Evolutionary conservation across 2,329 filamentous ascomycete genomes (phyloP).

Genomic region (Macrophomina tecta): DNA sequence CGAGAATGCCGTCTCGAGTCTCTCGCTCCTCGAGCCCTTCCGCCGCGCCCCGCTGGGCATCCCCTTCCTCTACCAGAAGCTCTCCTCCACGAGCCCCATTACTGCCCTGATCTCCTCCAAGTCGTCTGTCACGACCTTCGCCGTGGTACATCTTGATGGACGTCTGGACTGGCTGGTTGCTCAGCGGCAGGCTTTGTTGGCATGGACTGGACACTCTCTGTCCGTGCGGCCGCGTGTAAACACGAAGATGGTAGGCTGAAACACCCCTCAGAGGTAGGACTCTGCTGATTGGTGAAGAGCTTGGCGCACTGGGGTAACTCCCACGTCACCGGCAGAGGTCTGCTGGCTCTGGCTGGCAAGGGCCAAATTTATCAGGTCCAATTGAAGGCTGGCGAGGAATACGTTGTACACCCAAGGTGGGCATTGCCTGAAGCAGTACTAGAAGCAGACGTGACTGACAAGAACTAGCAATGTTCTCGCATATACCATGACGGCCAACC

Average conservation of each 20-base stretch:
- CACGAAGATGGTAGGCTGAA: slow-evolving; percentile 64
- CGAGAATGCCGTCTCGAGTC: slow-evolving; percentile 88
- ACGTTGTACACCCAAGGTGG: slow-evolving; percentile 81
- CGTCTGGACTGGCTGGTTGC: slow-evolving; percentile 94
- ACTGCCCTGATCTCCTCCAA: slow-evolving; percentile 89
- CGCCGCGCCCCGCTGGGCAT: slow-evolving; percentile 80
- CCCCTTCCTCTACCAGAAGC: slow-evolving; percentile 91
- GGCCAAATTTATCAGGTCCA: slow-evolving; percentile 90
- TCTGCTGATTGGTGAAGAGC: slow-evolving; percentile 57
- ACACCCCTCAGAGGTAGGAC: neutral
- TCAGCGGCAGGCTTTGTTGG: slow-evolving; percentile 86
- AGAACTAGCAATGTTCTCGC: slow-evolving; percentile 78
- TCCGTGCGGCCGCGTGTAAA: slow-evolving; percentile 77
- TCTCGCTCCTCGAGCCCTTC: slow-evolving; percentile 85
- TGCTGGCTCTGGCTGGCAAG: slow-evolving; percentile 82
- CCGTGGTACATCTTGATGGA: slow-evolving; percentile 87
- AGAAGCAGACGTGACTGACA: neutral
- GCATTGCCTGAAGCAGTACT: slow-evolving; percentile 27
- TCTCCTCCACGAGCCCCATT: slow-evolving; percentile 85
- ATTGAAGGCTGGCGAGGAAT: slow-evolving; percentile 82
- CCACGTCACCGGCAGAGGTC: slow-evolving; percentile 82
- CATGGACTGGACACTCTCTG: slow-evolving; percentile 93
- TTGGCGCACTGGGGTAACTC: slow-evolving; percentile 92
- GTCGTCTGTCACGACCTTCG: slow-evolving; percentile 83
- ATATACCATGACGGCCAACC: slow-evolving; percentile 76